A percentile compares a stretch with the other conserved stretches of the same genome.
Conservation (phyloP, 2,329 filamentous ascomycete species). For the Aotearoamyces nothofagi region DNA sequence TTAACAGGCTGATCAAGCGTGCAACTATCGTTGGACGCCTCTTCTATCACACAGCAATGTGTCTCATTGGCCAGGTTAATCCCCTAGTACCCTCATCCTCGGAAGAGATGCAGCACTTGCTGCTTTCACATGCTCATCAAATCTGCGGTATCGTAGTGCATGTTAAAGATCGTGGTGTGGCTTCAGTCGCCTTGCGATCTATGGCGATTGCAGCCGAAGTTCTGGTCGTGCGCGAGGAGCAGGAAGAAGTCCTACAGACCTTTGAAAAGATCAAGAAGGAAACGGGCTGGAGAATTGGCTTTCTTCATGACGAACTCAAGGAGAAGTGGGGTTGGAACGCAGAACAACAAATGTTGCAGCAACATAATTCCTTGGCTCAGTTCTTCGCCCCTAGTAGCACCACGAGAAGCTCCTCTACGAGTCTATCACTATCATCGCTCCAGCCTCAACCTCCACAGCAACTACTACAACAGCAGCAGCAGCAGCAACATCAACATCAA, state of each 20-base stretch:
- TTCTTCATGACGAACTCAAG: slow-evolving; percentile 58
- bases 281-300: slow-evolving; percentile 64
- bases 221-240: slow-evolving; percentile 52
- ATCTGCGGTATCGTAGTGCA: slow-evolving; percentile 85
- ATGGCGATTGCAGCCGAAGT: slow-evolving; percentile 65
- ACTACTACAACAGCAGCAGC: no score
- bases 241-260: slow-evolving; percentile 66
- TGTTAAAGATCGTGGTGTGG: slow-evolving; percentile 65
- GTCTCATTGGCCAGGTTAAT: slow-evolving; percentile 66
- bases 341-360: slow-evolving; percentile 16
- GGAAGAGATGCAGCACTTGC: slow-evolving; percentile 54
- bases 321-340: slow-evolving; percentile 59
- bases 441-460: slow-evolving; percentile 13
- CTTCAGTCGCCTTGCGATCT: slow-evolving; percentile 64
- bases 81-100: slow-evolving; percentile 42
- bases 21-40: slow-evolving; percentile 68
- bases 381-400: slow-evolving; percentile 12
- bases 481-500: slow-evolving; percentile 14
- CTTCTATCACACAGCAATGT: slow-evolving; percentile 80
- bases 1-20: slow-evolving; percentile 62
- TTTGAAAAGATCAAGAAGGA: slow-evolving; percentile 61
- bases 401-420: slow-evolving; percentile 6
- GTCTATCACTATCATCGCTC: slow-evolving; percentile 12
- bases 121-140: slow-evolving; percentile 63
- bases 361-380: slow-evolving; percentile 12